These are phyloP conservation scores for Hypoxylon sp. DNA, from an alignment of 2,329 filamentous ascomycete species.

Conservation along the genomic window DNA sequence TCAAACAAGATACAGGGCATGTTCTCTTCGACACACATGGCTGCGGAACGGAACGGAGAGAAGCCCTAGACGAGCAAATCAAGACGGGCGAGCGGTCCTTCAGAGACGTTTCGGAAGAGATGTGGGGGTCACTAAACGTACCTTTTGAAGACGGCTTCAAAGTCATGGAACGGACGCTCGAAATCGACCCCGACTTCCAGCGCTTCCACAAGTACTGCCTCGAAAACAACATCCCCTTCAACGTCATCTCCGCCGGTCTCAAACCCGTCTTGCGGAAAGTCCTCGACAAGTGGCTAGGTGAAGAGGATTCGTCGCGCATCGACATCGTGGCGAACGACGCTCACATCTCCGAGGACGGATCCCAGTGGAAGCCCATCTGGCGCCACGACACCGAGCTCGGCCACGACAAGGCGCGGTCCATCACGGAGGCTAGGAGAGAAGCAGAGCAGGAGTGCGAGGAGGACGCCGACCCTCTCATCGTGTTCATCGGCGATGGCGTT, in stretches of 20 bases:
- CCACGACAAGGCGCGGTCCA: slow-evolving; percentile 77
- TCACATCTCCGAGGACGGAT: slow-evolving; percentile 70
- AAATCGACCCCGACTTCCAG: slow-evolving; percentile 75
- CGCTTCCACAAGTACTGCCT: slow-evolving; percentile 76
- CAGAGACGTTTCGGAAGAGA: slow-evolving; percentile 79
- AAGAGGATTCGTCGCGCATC: slow-evolving; percentile 71
- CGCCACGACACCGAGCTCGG: slow-evolving; percentile 75
- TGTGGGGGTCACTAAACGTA: slow-evolving; percentile 77
- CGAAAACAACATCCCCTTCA: slow-evolving; percentile 75
- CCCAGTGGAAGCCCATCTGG: slow-evolving; percentile 76
- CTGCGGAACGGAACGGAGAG: slow-evolving; percentile 70
- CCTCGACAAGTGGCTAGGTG: slow-evolving; percentile 75
- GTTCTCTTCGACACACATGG: slow-evolving; percentile 77
- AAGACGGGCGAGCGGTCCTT: slow-evolving; percentile 76
- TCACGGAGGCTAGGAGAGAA: slow-evolving; percentile 71
- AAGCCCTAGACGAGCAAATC: slow-evolving; percentile 74
- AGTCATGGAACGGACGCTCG: slow-evolving; percentile 72
- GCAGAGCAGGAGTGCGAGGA: slow-evolving; percentile 70
- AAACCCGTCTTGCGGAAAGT: slow-evolving; percentile 75
- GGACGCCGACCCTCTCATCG: slow-evolving; percentile 74
- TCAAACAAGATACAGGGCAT: slow-evolving; percentile 79
- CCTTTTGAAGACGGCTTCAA: slow-evolving; percentile 78
- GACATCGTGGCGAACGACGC: slow-evolving; percentile 79
- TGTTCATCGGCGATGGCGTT: slow-evolving; percentile 80
- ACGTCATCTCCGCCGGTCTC: slow-evolving; percentile 77